These are phyloP conservation scores for Triticum dicoccoides DNA, from an alignment of 176 grass and related monocot genomes.

Conservation along the genomic window DNA sequence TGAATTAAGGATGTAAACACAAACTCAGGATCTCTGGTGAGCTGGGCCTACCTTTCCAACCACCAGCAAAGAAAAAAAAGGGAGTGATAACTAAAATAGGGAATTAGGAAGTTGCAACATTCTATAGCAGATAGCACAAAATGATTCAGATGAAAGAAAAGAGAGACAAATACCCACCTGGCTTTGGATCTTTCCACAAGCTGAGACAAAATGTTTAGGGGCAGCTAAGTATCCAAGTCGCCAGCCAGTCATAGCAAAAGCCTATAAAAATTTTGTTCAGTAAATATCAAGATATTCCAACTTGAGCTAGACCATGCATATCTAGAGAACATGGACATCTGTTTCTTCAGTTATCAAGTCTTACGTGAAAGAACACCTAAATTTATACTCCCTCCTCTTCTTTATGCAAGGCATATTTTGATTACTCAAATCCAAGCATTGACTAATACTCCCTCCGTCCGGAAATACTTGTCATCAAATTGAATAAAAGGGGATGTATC, in stretches of 20 bases:
- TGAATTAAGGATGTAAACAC: slow-evolving; percentile 4
- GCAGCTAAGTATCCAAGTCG: slow-evolving; percentile 89
- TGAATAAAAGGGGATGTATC: too few species aligned
- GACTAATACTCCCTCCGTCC: background rate
- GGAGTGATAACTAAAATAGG: background rate
- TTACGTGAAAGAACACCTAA: background rate
- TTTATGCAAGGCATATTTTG: background rate
- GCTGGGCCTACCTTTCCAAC: slow-evolving; percentile 1
- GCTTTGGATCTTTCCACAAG: slow-evolving; percentile 93
- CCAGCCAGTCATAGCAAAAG: slow-evolving; percentile 99
- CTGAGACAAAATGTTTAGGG: slow-evolving; percentile 75
- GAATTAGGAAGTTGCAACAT: background rate
- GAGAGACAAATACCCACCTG: slow-evolving; percentile 43
- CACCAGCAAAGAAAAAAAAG: background rate
- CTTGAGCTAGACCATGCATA: background rate
- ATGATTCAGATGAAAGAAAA: slow-evolving; percentile 17
- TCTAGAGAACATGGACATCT: background rate
- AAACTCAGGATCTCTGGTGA: background rate
- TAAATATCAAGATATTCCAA: slow-evolving; percentile 13
- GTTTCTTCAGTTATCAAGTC: background rate
- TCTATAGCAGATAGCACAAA: background rate
- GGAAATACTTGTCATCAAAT: too few species aligned
- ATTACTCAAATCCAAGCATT: background rate
- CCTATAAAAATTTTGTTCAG: slow-evolving; percentile 41
- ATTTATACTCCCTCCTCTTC: background rate